A percentile compares a stretch with the other conserved stretches of the same genome.
Conservation (phyloP, 2,329 filamentous ascomycete genomes). For the Paramyrothecium roridum region DNA sequence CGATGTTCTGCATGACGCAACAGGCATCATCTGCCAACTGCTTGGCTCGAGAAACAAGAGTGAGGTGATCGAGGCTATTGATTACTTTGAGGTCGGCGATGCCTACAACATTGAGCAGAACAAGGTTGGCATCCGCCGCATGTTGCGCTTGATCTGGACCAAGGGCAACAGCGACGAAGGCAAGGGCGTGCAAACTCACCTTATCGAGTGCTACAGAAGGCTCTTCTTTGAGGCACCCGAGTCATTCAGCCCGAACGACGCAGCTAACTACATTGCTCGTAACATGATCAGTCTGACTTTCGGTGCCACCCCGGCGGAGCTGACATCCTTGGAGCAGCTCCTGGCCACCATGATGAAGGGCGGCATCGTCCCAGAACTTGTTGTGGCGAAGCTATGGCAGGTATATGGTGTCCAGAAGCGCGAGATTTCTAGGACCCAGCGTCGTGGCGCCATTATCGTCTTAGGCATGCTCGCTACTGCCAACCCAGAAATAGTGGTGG, state of each 20-base stretch:
- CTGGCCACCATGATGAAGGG: constrained; percentile 97
- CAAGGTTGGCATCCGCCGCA: constrained; percentile 86
- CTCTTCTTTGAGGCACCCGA: constrained; percentile 96
- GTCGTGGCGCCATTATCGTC: constrained; percentile 91
- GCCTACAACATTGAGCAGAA: constrained; percentile 95
- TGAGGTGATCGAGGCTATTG: constrained; percentile 98
- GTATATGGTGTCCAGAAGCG: constrained; percentile 93
- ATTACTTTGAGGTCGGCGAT: constrained; percentile 93
- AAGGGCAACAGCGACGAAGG: constrained; percentile 99
- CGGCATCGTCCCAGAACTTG: constrained; percentile 78
- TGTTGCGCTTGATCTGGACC: constrained; percentile 97
- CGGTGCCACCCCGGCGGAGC: constrained; percentile 87
- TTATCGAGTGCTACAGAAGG: constrained; percentile 94
- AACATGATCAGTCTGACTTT: constrained; percentile 99
- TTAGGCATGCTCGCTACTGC: constrained; percentile 95
- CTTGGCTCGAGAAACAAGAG: constrained; percentile 96
- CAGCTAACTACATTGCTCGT: constrained; percentile 90
- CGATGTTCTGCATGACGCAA: constrained; percentile 81
- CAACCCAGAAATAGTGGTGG: constrained; percentile 87
- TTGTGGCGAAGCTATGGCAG: constrained; percentile 93
- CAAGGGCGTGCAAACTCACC: constrained; percentile 92
- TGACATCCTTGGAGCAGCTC: constrained; percentile 93
- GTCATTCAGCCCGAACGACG: constrained; percentile 81
- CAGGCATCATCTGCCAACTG: constrained; percentile 77
- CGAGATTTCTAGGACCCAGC: constrained; percentile 87